Evolutionary conservation across 345 rosid genomes (phyloP).

Genomic region (Anastatica hierochuntica): DNA sequence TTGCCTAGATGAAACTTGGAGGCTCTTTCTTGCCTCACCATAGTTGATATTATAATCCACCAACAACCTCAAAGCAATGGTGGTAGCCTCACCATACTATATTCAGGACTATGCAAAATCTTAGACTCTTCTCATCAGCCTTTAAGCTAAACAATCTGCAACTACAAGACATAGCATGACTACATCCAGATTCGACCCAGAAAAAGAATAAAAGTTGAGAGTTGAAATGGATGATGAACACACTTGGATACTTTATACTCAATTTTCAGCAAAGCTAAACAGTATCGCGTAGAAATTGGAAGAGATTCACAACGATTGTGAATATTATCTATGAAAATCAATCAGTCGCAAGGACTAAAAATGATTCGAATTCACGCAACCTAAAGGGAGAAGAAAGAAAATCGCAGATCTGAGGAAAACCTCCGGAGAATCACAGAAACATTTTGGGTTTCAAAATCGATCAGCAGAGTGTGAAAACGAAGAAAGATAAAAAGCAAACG

Average conservation of each 20-base stretch:
- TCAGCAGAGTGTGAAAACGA: not conserved
- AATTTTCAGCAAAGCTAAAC: too few relatives aligned
- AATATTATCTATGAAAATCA: too few relatives aligned
- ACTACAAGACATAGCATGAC: too few relatives aligned
- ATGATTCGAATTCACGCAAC: too few relatives aligned
- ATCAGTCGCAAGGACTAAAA: not conserved
- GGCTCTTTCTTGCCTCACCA: conserved; percentile 24
- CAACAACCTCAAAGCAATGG: conserved; percentile 7
- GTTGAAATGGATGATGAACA: too few relatives aligned
- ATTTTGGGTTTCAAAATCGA: not conserved
- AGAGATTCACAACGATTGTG: not conserved
- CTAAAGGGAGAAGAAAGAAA: not conserved
- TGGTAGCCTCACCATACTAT: too few relatives aligned
- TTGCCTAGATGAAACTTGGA: conserved; percentile 32
- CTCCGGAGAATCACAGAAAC: not conserved
- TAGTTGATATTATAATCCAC: not conserved
- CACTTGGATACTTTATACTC: too few relatives aligned
- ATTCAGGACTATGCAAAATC: conserved; percentile 2
- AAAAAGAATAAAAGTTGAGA: not conserved
- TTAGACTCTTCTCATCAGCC: conserved; percentile 14
- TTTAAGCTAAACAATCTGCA: conserved; percentile 8
- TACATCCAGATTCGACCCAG: too few relatives aligned
- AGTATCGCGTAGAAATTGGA: not conserved
- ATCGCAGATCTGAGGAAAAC: conserved; percentile 9
- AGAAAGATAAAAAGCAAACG: conserved; percentile 13